Percentiles rank a stretch among this genome's conserved stretches.
These are phyloP conservation scores for Peronospora farinosa DNA, from an alignment of 352 stramenopile genomes.

Conservation along the genomic window DNA sequence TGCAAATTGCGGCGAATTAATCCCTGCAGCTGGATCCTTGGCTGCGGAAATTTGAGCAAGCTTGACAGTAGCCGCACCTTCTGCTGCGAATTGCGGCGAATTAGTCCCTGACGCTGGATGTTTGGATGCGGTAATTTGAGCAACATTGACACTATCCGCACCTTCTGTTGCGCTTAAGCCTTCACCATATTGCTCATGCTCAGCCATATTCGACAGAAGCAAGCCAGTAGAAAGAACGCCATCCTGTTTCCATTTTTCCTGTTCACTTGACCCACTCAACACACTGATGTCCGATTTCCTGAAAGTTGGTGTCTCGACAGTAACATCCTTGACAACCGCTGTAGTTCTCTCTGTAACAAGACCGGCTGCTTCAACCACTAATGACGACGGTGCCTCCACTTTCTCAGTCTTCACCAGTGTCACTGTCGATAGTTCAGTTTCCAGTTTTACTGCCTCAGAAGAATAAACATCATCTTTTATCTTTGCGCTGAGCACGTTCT, in stretches of 20 bases:
- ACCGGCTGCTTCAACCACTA: neutral
- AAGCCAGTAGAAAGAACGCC: neutral
- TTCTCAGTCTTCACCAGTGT: conserved; percentile 16
- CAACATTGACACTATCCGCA: neutral
- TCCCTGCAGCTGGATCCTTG: neutral
- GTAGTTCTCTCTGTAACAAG: neutral
- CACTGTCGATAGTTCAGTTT: conserved; percentile 1
- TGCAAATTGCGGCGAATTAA: neutral
- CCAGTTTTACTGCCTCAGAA: conserved; percentile 9
- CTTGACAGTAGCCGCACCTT: neutral
- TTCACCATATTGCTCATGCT: neutral
- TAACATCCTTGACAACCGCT: conserved; percentile 16
- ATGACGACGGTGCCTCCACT: neutral
- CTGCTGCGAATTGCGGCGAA: neutral
- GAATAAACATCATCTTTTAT: conserved; percentile 6
- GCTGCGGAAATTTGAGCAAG: neutral
- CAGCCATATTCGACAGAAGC: conserved; percentile 10
- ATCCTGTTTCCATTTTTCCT: neutral
- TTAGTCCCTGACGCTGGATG: neutral
- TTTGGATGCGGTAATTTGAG: neutral
- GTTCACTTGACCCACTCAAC: conserved; percentile 29
- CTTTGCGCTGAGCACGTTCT: conserved; percentile 1
- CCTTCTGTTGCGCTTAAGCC: neutral
- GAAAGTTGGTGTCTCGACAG: neutral
- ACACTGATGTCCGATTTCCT: conserved; percentile 50